Conservation (phyloP, 345 rosid species). For the Camelina laxa region DNA sequence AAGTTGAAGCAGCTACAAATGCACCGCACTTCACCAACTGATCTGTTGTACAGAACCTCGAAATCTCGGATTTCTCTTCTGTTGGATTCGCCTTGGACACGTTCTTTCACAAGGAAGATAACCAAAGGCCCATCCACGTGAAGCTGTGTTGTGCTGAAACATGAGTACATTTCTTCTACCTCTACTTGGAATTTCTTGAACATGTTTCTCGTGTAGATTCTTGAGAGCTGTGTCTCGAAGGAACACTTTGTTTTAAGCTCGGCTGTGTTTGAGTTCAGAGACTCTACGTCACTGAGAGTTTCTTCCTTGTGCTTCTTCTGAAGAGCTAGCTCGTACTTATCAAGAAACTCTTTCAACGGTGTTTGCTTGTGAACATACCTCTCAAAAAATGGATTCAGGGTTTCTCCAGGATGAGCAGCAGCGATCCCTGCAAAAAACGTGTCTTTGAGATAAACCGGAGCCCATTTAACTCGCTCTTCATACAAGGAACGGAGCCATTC, state of each 20-base stretch:
- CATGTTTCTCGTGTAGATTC: constrained; percentile 64
- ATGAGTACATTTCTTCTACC: constrained; percentile 87
- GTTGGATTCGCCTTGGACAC: constrained; percentile 60
- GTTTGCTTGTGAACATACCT: constrained; percentile 76
- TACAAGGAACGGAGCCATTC: constrained; percentile 73
- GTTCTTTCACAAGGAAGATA: constrained; percentile 81
- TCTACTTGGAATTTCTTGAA: constrained; percentile 80
- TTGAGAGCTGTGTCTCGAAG: constrained; percentile 83
- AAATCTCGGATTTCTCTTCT: constrained; percentile 64
- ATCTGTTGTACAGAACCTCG: constrained; percentile 77
- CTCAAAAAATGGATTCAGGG: constrained; percentile 60
- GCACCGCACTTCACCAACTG: constrained; percentile 78
- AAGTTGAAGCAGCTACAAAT: constrained; percentile 84
- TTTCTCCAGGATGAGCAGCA: constrained; percentile 60
- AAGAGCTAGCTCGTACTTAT: constrained; percentile 73
- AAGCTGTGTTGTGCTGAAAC: constrained; percentile 77
- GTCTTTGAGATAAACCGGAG: constrained; percentile 82
- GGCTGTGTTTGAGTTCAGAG: constrained; percentile 50
- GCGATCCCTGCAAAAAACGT: constrained; percentile 69
- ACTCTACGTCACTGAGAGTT: constrained; percentile 61
- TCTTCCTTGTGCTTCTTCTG: constrained; percentile 81
- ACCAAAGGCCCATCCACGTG: constrained; percentile 65
- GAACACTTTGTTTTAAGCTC: constrained; percentile 69
- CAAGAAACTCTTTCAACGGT: constrained; percentile 87
- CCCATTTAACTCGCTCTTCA: constrained; percentile 80